Evolutionary conservation across 1,284 basidiomycete genomes (phyloP), one percentile per base, ranked within the genome.

Genomic region (Ceratobasidium sp.): DNA sequence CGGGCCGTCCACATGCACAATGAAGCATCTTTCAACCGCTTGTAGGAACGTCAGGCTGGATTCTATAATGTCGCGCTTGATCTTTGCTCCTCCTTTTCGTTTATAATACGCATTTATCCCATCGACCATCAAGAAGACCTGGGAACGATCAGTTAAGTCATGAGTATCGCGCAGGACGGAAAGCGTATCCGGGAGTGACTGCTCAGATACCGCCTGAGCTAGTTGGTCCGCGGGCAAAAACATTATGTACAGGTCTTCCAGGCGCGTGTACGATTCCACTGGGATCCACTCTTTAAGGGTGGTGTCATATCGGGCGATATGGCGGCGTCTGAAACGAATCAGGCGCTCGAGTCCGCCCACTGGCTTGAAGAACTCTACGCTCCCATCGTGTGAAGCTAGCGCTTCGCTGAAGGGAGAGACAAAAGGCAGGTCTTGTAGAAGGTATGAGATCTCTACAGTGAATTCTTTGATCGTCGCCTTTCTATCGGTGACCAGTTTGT

Each of bases 401-500:
- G 67, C 66, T 19, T 65, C 74, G 22, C 40, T 37, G 22, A 70
- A 68, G 13, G 7, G 54, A 11, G 11, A 2, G 11, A 68, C 52
- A 34, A 76, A 77, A 32, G 69, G n/a, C 40, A 44, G 32, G 56
- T 46, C 46, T 29, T 67, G 40, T 0, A 78, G 70, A 13, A 44
- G 52, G n/a, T 32, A 54, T 19, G 73, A 62, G 29, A 77, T 37
- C 65, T 78, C 76, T 22, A 78, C 67, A 2, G 76, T 77, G 49
- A 77, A 74, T 51, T 77, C 46, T 25, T 67, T 74, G 44, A 78
- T 51, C 4, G 77, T 78, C n/a, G 59, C 65, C 43, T 69, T 77
- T 51, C 68, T 77, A 43, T 67, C 66, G 25, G 57, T 78, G 17
- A 78, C 76, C 40, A 78, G 77, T 40, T 76, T 77, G 71, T 78